phyloP scores from a whole-genome alignment of 2,329 filamentous ascomycete species.

The Lachnellula suecica region DNA sequence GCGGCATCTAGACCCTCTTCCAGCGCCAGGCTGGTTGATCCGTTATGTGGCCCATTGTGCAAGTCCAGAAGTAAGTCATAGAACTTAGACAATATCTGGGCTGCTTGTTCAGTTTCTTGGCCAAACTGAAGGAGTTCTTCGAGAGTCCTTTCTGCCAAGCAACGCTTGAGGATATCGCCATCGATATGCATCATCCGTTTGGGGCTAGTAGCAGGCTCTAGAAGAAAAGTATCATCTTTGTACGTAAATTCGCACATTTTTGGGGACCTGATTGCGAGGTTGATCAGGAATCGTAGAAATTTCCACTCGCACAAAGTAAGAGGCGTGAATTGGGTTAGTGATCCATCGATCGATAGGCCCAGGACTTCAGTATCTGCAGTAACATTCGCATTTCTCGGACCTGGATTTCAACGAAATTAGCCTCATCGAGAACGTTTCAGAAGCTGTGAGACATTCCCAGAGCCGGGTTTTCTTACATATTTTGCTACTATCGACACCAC shows the following conservation, averaged over 20 bases:
- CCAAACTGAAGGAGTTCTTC: conserved; percentile 39
- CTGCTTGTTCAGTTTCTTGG: conserved; percentile 5
- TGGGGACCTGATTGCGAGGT: conserved; percentile 54
- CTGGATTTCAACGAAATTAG: no score
- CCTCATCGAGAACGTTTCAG: no score
- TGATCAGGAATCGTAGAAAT: conserved; percentile 72
- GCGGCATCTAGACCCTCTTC: conserved; percentile 24
- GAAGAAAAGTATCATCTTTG: conserved; percentile 21
- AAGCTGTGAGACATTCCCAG: neutral
- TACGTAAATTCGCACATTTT: conserved; percentile 49
- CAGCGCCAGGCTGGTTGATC: no score
- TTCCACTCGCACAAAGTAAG: conserved; percentile 62
- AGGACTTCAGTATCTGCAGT: conserved; percentile 47
- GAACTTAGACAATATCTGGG: conserved; percentile 37
- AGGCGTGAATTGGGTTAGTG: conserved; percentile 67
- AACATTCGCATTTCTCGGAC: neutral
- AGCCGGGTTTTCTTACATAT: neutral
- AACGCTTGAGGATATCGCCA: conserved; percentile 61
- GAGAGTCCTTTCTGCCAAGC: conserved; percentile 47
- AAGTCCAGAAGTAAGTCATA: conserved; percentile 48
- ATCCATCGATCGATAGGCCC: conserved; percentile 68
- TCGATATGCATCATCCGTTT: conserved; percentile 61
- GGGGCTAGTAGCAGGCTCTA: conserved; percentile 41
- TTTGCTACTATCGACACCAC: conserved; percentile 40
- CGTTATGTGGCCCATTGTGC: conserved; percentile 48